Percentiles rank a stretch among this genome's conserved stretches.
Evolutionary conservation across 176 grass and related monocot genomes (phyloP).

Genomic region (Pontederia paniculata): DNA sequence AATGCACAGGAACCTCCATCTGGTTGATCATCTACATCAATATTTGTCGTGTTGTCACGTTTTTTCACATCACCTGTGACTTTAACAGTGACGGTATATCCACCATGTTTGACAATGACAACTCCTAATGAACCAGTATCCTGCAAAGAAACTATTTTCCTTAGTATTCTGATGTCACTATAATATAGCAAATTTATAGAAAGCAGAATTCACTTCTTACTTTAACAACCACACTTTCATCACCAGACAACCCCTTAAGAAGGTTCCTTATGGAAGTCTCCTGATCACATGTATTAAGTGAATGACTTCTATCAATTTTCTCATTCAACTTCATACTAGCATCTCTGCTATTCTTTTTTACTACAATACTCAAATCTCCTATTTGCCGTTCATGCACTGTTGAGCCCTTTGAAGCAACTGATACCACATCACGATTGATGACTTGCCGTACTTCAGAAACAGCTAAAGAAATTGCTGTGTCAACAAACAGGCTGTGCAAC

Average conservation of each 20-base stretch:
- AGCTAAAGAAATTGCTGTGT: conserved; percentile 84
- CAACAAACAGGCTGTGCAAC: conserved; percentile 79
- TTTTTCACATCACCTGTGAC: conserved; percentile 36
- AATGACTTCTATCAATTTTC: conserved; percentile 57
- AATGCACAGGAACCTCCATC: conserved; percentile 91
- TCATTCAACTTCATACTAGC: conserved; percentile 56
- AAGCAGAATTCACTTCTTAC: conserved; percentile 29
- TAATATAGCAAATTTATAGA: conserved; percentile 3
- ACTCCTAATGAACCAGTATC: conserved; percentile 58
- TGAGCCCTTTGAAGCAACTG: conserved; percentile 26
- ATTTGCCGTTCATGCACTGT: conserved; percentile 48
- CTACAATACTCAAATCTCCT: conserved; percentile 59
- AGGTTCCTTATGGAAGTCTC: conserved; percentile 75
- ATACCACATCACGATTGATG: conserved; percentile 25
- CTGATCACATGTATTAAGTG: conserved; percentile 28
- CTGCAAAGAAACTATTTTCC: conserved; percentile 28
- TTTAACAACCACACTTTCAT: conserved; percentile 67
- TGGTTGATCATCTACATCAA: conserved; percentile 51
- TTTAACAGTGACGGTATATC: conserved; percentile 74
- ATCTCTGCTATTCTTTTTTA: conserved; percentile 57
- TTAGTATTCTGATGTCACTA: conserved; percentile 8
- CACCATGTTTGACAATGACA: conserved; percentile 95
- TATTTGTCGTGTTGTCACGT: conserved; percentile 24
- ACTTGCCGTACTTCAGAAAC: conserved; percentile 38
- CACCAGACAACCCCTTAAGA: conserved; percentile 89